These are phyloP conservation scores for Escallonia herrerae DNA, from an alignment of 129 eudicot genomes.

Conservation along the genomic window DNA sequence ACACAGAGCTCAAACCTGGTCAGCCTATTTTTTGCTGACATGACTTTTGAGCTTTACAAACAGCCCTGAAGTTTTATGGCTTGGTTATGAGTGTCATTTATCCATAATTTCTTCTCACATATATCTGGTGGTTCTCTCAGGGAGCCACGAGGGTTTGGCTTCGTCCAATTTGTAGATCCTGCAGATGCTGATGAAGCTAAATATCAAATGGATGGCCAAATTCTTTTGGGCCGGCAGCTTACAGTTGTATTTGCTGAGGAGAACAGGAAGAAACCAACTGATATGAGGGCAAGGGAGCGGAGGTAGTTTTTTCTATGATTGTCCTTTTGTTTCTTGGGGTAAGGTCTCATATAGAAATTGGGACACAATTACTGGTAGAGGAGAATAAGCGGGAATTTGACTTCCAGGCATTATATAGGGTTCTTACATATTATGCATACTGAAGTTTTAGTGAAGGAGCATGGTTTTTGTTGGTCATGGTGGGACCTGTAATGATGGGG, in stretches of 20 bases:
- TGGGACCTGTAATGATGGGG: too few relatives aligned
- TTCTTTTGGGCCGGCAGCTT: conserved; percentile 63
- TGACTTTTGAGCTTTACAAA: conserved; percentile 17
- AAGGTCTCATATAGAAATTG: neutral
- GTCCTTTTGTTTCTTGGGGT: neutral
- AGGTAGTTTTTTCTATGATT: conserved; percentile 19
- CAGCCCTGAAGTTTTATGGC: conserved; percentile 19
- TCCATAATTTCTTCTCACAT: neutral
- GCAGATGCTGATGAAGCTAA: conserved; percentile 90
- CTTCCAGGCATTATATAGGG: neutral
- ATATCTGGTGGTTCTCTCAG: conserved; percentile 17
- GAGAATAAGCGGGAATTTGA: neutral
- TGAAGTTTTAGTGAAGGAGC: too few relatives aligned
- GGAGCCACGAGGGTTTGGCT: conserved; percentile 87
- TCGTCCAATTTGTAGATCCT: conserved; percentile 82
- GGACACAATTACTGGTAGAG: too few relatives aligned
- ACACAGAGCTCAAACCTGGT: neutral
- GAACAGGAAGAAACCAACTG: conserved; percentile 88
- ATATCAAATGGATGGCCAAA: conserved; percentile 76
- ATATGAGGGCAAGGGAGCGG: conserved; percentile 68
- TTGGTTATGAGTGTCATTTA: neutral
- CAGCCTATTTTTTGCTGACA: neutral
- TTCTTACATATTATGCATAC: neutral
- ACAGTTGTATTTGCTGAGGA: conserved; percentile 95
- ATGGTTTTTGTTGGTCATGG: too few relatives aligned